Conservation (phyloP, 495 filamentous ascomycete genomes). For the Pseudoneurospora amorphoporcata region DNA sequence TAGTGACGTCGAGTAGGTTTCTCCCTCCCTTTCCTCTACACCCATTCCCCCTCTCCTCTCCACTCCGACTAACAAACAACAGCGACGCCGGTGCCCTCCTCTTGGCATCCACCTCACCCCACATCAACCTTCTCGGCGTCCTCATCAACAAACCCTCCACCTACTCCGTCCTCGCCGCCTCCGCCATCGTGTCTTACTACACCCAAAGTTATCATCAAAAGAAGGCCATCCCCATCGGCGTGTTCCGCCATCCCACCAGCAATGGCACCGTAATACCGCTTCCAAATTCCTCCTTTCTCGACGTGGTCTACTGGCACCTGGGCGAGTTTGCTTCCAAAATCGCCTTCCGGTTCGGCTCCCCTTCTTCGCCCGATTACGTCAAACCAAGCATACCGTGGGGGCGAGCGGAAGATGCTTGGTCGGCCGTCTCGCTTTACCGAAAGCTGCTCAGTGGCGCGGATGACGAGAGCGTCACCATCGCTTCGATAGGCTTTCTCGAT, state of each 20-base stretch:
- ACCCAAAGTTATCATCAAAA: slow-evolving; percentile 8
- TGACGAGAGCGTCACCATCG: slow-evolving; percentile 32
- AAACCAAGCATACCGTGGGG: slow-evolving; percentile 33
- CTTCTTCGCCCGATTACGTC: not conserved
- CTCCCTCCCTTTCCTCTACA: not conserved
- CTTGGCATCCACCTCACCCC: slow-evolving; percentile 22
- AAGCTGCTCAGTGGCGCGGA: slow-evolving; percentile 23
- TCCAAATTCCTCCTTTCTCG: slow-evolving; percentile 33
- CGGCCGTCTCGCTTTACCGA: slow-evolving; percentile 33
- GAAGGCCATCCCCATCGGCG: slow-evolving; percentile 25
- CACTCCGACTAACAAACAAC: not conserved
- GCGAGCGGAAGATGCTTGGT: slow-evolving; percentile 19
- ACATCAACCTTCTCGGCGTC: slow-evolving; percentile 29
- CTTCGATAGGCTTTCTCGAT: slow-evolving; percentile 33
- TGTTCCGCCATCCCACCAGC: slow-evolving; percentile 5
- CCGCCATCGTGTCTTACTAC: slow-evolving; percentile 34
- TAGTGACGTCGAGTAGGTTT: slow-evolving; percentile 30
- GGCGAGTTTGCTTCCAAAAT: slow-evolving; percentile 15
- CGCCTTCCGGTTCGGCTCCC: not conserved
- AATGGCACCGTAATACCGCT: slow-evolving; percentile 6
- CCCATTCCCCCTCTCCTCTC: too few relatives aligned
- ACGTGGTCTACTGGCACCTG: slow-evolving; percentile 21
- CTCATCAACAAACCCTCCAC: slow-evolving; percentile 33
- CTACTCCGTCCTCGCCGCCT: slow-evolving; percentile 32
- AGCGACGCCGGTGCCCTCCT: slow-evolving; percentile 29